Evolutionary conservation across 352 stramenopile genomes (phyloP).

Genomic region (Globisporangium nodosum): DNA sequence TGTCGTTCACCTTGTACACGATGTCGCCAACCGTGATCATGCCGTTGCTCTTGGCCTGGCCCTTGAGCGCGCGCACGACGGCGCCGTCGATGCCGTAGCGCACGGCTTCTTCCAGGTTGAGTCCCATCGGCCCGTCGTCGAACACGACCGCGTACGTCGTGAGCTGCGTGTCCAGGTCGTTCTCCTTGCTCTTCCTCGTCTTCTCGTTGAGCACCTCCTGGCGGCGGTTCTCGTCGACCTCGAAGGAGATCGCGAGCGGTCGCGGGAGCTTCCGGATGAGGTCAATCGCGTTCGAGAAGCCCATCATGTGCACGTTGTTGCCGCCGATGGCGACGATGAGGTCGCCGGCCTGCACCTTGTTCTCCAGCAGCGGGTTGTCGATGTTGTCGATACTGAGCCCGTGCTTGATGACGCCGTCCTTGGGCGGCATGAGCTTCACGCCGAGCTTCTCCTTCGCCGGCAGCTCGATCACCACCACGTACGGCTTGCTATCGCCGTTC

Average conservation of each 20-base stretch:
- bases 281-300: constrained; percentile 79
- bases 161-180: constrained; percentile 66
- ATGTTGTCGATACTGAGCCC: constrained; percentile 86
- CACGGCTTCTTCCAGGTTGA: constrained; percentile 82
- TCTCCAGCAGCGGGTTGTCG: constrained; percentile 78
- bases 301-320: constrained; percentile 67
- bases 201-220: constrained; percentile 57
- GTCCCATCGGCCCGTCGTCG: constrained; percentile 75
- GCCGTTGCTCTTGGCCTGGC: constrained; percentile 75
- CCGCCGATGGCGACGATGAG: constrained; percentile 83
- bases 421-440: constrained; percentile 82
- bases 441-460: constrained; percentile 82
- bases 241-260: constrained; percentile 76
- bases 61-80: constrained; percentile 75
- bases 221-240: constrained; percentile 63
- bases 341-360: constrained; percentile 78
- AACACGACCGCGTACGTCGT: constrained; percentile 85
- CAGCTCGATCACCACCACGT: constrained; percentile 75
- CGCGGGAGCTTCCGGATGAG: constrained; percentile 79
- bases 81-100: constrained; percentile 80
- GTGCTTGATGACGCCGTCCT: constrained; percentile 75
- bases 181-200: constrained; percentile 39
- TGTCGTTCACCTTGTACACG: constrained; percentile 85
- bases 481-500: constrained; percentile 10
- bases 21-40: constrained; percentile 84